Evolutionary conservation across 1,139 yeast genomes (phyloP).

Genomic region (Debaryomycetaceae sp.): DNA sequence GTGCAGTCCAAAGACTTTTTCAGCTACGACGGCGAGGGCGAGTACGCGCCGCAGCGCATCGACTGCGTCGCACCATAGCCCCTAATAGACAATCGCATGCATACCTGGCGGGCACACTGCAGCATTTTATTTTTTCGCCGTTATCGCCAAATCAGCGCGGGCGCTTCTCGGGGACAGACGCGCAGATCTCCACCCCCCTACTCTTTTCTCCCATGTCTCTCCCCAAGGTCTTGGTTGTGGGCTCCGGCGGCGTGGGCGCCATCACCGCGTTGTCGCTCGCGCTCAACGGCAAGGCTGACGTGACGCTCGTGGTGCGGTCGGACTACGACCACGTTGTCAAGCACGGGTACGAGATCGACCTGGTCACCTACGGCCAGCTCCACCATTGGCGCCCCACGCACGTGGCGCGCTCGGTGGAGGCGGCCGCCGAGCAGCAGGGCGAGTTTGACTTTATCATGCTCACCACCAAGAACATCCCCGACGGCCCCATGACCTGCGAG

Average conservation of each 20-base stretch:
- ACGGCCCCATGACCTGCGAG: slow-evolving; percentile 49
- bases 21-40: slow-evolving; percentile 22
- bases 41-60: slow-evolving; percentile 5
- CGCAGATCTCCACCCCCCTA: no score
- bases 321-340: slow-evolving; percentile 50
- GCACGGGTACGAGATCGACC: slow-evolving; percentile 56
- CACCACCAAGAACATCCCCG: slow-evolving; percentile 74
- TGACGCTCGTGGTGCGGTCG: slow-evolving; percentile 63
- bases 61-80: neutral
- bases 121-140: no score
- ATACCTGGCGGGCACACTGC: no score
- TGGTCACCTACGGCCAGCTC: slow-evolving; percentile 57
- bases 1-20: slow-evolving; percentile 32
- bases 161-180: no score
- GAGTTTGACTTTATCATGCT: slow-evolving; percentile 66
- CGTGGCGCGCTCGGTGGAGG: slow-evolving; percentile 37
- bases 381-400: slow-evolving; percentile 51
- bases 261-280: slow-evolving; percentile 61
- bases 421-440: slow-evolving; percentile 38
- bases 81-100: slow-evolving; percentile 1
- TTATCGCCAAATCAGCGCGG: no score
- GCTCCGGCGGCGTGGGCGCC: slow-evolving; percentile 62
- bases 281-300: slow-evolving; percentile 39
- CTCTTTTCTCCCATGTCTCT: slow-evolving; percentile 1
- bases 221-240: slow-evolving; percentile 36